A percentile compares a stretch with the other conserved stretches of the same genome.
phyloP scores from a whole-genome alignment of 164 flowering plant species.

The Macadamia integrifolia region DNA sequence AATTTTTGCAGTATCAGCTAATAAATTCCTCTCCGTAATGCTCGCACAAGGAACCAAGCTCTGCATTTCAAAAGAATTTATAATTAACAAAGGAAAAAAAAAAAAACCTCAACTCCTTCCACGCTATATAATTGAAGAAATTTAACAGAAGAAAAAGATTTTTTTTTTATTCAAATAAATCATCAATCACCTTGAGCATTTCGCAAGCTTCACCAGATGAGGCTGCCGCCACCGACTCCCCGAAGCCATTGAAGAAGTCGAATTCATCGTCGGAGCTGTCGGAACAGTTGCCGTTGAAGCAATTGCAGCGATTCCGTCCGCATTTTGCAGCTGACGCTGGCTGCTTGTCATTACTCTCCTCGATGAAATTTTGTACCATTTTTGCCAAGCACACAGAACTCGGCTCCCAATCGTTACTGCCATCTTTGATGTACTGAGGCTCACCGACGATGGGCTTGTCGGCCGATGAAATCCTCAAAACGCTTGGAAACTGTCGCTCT shows the following conservation, averaged over 20 bases:
- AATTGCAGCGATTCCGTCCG: slow-evolving; percentile 1
- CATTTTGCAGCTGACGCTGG: slow-evolving; percentile 18
- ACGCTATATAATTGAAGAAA: not conserved
- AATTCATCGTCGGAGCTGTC: slow-evolving; percentile 77
- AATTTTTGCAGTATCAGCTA: slow-evolving; percentile 34
- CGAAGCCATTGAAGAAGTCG: slow-evolving; percentile 32
- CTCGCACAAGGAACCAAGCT: slow-evolving; percentile 26
- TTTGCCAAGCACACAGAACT: slow-evolving; percentile 81
- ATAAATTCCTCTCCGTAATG: slow-evolving; percentile 25
- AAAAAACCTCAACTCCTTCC: not conserved
- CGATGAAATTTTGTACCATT: slow-evolving; percentile 82
- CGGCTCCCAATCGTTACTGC: slow-evolving; percentile 63
- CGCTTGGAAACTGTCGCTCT: slow-evolving; percentile 65
- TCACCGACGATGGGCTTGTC: slow-evolving; percentile 35
- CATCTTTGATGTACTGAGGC: slow-evolving; percentile 23
- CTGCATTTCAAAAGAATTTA: slow-evolving; percentile 10
- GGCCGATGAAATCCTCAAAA: slow-evolving; percentile 44
- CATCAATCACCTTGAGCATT: slow-evolving; percentile 52
- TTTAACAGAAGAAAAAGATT: not conserved
- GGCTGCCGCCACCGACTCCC: slow-evolving; percentile 33
- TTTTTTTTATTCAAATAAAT: not conserved
- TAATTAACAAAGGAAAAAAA: not conserved
- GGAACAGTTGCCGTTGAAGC: slow-evolving; percentile 39
- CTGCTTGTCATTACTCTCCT: slow-evolving; percentile 60
- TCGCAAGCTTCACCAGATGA: slow-evolving; percentile 40